These are phyloP conservation scores for Penicillium brasilianum DNA, from an alignment of 2,329 filamentous ascomycete genomes.

Conservation along the genomic window DNA sequence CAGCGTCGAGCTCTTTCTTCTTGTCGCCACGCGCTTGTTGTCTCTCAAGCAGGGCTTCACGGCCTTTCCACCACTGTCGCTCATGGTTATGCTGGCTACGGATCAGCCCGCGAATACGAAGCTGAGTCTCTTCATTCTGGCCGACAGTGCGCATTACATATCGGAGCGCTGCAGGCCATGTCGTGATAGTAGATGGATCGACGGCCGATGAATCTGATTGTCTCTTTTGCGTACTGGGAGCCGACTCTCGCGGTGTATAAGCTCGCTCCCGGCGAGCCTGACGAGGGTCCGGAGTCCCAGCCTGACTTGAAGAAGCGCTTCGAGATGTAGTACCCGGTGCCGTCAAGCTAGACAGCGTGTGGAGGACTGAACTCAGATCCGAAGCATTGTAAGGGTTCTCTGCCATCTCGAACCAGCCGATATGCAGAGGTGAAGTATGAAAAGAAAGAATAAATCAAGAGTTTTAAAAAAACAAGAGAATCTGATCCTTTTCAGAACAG, in stretches of 20 bases:
- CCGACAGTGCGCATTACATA: constrained; percentile 57
- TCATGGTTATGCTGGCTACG: constrained; percentile 67
- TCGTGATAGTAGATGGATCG: constrained; percentile 55
- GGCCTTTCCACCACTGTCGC: constrained; percentile 63
- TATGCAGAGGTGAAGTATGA: neutral
- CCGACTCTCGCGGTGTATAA: constrained; percentile 2
- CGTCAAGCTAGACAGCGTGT: constrained; percentile 46
- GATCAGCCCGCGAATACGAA: constrained; percentile 62
- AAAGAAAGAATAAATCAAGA: neutral
- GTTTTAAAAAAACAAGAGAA: neutral
- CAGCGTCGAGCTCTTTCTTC: constrained; percentile 59
- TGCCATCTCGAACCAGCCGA: constrained; percentile 18
- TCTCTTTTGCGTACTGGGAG: constrained; percentile 16
- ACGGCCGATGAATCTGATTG: constrained; percentile 12
- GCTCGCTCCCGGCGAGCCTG: constrained; percentile 3
- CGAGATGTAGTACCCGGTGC: constrained; percentile 19
- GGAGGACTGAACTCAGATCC: constrained; percentile 49
- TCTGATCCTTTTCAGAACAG: neutral
- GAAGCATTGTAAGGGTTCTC: constrained; percentile 37
- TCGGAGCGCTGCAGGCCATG: constrained; percentile 57
- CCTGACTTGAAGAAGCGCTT: constrained; percentile 6
- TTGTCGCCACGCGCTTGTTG: constrained; percentile 59
- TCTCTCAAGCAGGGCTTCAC: constrained; percentile 57
- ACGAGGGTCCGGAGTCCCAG: constrained; percentile 5
- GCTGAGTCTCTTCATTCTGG: constrained; percentile 51